These are phyloP conservation scores for Hanseniaspora mollemarum DNA, from an alignment of 805 yeast species.

Conservation along the genomic window DNA sequence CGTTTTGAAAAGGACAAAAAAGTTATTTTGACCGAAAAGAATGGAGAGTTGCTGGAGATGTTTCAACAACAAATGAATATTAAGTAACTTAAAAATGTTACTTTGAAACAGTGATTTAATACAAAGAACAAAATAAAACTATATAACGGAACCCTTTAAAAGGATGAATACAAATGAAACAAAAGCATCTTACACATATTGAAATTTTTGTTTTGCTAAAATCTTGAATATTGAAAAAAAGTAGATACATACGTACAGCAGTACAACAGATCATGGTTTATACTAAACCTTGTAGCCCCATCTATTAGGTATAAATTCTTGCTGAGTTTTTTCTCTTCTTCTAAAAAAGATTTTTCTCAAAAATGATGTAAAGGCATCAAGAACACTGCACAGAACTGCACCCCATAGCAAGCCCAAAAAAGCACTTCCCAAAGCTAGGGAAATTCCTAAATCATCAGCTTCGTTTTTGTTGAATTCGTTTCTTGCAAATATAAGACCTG, in stretches of 20 bases:
- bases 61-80: conserved; percentile 13
- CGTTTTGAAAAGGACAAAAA: conserved; percentile 12
- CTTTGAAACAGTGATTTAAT: too few species aligned
- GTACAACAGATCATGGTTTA: too few species aligned
- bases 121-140: not conserved
- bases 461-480: not conserved
- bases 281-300: not conserved
- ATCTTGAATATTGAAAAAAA: too few species aligned
- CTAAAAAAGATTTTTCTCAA: not conserved
- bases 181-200: too few species aligned
- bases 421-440: not conserved
- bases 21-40: conserved; percentile 2
- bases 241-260: too few species aligned
- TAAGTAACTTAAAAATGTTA: too few species aligned
- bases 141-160: too few species aligned
- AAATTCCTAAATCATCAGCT: not conserved
- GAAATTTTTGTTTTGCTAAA: too few species aligned
- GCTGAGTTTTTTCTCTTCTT: not conserved
- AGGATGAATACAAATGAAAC: too few species aligned
- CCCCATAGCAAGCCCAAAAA: not conserved
- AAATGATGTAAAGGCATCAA: not conserved
- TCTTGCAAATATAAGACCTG: not conserved
- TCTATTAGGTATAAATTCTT: not conserved
- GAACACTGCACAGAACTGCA: not conserved
- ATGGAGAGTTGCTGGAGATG: conserved; percentile 1